Percentiles rank a stretch among this genome's conserved stretches.
Conservation (phyloP, 1,284 basidiomycete genomes). For the Ceratobasidium sp. region DNA sequence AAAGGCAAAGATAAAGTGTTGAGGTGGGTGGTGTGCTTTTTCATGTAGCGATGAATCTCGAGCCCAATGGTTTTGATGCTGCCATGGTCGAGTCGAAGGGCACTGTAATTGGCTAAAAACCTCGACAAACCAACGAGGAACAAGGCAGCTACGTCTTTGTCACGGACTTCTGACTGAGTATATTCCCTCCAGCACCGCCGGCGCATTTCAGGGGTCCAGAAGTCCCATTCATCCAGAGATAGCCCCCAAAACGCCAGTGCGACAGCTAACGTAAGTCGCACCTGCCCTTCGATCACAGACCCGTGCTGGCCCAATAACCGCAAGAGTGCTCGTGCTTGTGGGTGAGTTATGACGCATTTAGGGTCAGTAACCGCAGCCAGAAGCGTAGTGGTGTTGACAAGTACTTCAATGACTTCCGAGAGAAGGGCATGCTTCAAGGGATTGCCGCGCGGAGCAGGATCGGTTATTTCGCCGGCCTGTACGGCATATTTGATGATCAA, state of each 20-base stretch:
- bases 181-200: neutral
- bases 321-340: neutral
- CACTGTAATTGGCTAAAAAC: constrained; percentile 1
- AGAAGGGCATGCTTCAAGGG: no score
- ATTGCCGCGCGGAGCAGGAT: neutral
- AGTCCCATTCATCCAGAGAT: constrained; percentile 19
- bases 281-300: neutral
- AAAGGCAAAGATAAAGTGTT: neutral
- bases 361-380: neutral
- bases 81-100: neutral
- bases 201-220: constrained; percentile 4
- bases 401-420: neutral
- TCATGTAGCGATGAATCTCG: constrained; percentile 18
- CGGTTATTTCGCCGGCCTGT: neutral
- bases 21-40: neutral
- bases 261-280: constrained; percentile 3
- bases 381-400: constrained; percentile 22
- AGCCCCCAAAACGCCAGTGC: constrained; percentile 23
- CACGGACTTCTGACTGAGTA: neutral
- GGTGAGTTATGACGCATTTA: neutral
- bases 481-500: neutral
- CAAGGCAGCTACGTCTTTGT: neutral
- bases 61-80: constrained; percentile 18
- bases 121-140: constrained; percentile 15
- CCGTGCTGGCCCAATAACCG: neutral